These are phyloP conservation scores for Termitomyces sp. DNA, from an alignment of 768 basidiomycete species.

Conservation along the genomic window DNA sequence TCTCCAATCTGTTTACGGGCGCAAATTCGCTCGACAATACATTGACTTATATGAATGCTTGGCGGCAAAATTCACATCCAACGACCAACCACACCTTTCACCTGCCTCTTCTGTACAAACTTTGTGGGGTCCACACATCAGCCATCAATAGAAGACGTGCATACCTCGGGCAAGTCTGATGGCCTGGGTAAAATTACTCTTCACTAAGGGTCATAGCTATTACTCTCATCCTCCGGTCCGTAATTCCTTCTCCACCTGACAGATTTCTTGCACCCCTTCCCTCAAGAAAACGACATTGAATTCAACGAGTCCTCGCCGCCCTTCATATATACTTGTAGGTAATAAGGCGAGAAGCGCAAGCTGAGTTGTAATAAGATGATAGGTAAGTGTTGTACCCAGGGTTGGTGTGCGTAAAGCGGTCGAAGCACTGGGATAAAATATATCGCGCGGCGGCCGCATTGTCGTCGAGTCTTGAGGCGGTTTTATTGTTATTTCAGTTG, in stretches of 20 bases:
- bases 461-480: slow-evolving; percentile 1
- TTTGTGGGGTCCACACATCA: slow-evolving; percentile 5
- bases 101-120: neutral
- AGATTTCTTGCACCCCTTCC: slow-evolving; percentile 79
- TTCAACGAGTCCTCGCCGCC: slow-evolving; percentile 70
- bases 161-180: slow-evolving; percentile 5
- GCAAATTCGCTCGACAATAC: neutral
- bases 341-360: slow-evolving; percentile 68
- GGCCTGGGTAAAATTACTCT: slow-evolving; percentile 3
- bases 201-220: neutral
- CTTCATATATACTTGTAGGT: slow-evolving; percentile 67
- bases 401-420: slow-evolving; percentile 53
- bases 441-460: slow-evolving; percentile 27
- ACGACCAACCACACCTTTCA: neutral
- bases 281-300: slow-evolving; percentile 86
- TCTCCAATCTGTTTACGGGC: neutral
- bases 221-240: slow-evolving; percentile 27
- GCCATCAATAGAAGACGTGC: slow-evolving; percentile 3
- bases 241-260: slow-evolving; percentile 62
- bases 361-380: slow-evolving; percentile 72
- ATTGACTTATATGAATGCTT: neutral
- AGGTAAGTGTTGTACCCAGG: slow-evolving; percentile 73
- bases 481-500: slow-evolving; percentile 4
- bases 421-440: slow-evolving; percentile 67
- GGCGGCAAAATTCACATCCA: neutral